phyloP scores from a whole-genome alignment of 768 basidiomycete species.

The Pisolithus microcarpus region DNA sequence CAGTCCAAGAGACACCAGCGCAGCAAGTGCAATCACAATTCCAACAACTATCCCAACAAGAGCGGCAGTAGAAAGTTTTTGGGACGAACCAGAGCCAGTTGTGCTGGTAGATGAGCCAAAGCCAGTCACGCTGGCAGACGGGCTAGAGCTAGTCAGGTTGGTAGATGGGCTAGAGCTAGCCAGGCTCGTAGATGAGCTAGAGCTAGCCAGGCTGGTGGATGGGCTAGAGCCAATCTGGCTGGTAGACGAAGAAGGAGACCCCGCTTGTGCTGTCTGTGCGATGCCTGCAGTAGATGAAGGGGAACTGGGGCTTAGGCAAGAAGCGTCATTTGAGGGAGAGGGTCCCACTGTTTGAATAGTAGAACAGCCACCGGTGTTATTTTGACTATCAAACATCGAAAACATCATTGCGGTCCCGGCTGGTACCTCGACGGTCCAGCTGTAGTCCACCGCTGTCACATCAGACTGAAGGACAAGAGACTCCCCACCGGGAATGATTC shows the following conservation, averaged over 20 bases:
- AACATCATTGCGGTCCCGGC: constrained; percentile 56
- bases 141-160: constrained; percentile 1
- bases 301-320: constrained; percentile 47
- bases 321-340: constrained; percentile 39
- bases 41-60: constrained; percentile 46
- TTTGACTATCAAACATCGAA: constrained; percentile 43
- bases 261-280: constrained; percentile 1
- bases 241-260: constrained; percentile 4
- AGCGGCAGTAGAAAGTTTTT: constrained; percentile 33
- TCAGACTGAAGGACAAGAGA: constrained; percentile 40
- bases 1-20: constrained; percentile 42
- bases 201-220: too few relatives aligned
- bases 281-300: constrained; percentile 41
- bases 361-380: constrained; percentile 54
- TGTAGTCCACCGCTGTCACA: constrained; percentile 27
- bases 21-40: constrained; percentile 45
- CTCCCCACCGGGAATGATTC: constrained; percentile 56
- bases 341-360: constrained; percentile 40
- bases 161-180: too few relatives aligned
- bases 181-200: too few relatives aligned
- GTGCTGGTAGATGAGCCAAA: too few relatives aligned
- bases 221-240: constrained; percentile 6
- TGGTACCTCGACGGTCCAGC: constrained; percentile 53
- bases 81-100: constrained; percentile 9
- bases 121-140: too few relatives aligned